These are phyloP conservation scores for Clarireedia hainanense DNA, from an alignment of 2,329 filamentous ascomycete species.

Conservation along the genomic window DNA sequence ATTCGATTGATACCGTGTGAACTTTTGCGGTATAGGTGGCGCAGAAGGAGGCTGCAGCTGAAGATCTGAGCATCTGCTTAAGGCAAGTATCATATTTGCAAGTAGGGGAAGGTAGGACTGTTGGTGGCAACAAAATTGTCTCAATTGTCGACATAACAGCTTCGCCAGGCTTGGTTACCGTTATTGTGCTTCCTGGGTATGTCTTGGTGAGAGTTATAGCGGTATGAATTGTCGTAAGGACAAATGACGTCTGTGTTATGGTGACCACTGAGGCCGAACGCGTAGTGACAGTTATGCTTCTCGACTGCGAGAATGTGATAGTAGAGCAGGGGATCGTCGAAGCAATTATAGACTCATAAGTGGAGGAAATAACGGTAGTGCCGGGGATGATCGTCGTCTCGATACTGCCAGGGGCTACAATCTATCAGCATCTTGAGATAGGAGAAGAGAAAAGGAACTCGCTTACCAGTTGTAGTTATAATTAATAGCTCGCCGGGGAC, in stretches of 20 bases:
- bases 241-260: background rate
- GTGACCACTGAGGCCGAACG: background rate
- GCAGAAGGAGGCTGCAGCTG: slow-evolving; percentile 14
- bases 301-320: background rate
- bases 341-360: background rate
- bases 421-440: background rate
- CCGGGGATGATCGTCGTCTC: background rate
- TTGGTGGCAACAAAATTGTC: background rate
- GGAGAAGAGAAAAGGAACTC: background rate
- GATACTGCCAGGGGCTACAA: slow-evolving; percentile 1
- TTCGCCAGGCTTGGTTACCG: background rate
- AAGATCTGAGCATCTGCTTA: slow-evolving; percentile 13
- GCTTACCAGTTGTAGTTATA: background rate
- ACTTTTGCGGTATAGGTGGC: slow-evolving; percentile 15
- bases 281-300: background rate
- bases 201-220: background rate
- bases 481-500: background rate
- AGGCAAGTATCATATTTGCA: slow-evolving; percentile 18
- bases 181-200: background rate
- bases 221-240: background rate
- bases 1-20: slow-evolving; percentile 11
- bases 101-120: background rate
- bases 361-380: background rate
- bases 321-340: background rate
- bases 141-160: background rate